phyloP scores from a whole-genome alignment of 306 rosid species.

The Lagenaria siceraria region DNA sequence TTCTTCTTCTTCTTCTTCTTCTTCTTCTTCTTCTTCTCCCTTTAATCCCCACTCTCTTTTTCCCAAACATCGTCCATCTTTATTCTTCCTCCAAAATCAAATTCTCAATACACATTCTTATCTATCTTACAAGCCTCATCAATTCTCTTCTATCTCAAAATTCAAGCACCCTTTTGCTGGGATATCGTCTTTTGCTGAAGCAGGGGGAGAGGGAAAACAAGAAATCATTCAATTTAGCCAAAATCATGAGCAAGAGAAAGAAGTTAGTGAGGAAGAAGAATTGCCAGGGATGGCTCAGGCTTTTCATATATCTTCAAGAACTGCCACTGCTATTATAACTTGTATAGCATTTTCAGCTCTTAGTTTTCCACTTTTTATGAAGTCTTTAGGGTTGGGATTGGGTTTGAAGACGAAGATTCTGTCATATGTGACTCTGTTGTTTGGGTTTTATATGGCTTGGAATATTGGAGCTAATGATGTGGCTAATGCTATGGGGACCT shows the following conservation, averaged over 20 bases:
- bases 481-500: slow-evolving; percentile 98
- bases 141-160: slow-evolving; percentile 11
- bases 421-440: slow-evolving; percentile 52
- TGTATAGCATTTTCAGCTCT: slow-evolving; percentile 63
- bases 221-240: slow-evolving; percentile 12
- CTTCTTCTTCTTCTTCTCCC: slow-evolving; percentile 11
- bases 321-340: slow-evolving; percentile 48
- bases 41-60: slow-evolving; percentile 13
- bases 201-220: slow-evolving; percentile 32
- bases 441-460: slow-evolving; percentile 99
- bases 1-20: slow-evolving; percentile 2
- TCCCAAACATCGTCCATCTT: slow-evolving; percentile 13
- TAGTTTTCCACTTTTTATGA: slow-evolving; percentile 53
- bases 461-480: slow-evolving; percentile 97
- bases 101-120: slow-evolving; percentile 2
- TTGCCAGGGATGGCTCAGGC: slow-evolving; percentile 56
- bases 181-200: slow-evolving; percentile 65
- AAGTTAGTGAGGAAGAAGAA: not conserved
- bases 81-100: slow-evolving; percentile 13
- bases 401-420: slow-evolving; percentile 44
- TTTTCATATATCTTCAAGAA: slow-evolving; percentile 48
- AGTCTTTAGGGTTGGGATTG: slow-evolving; percentile 48
- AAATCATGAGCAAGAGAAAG: slow-evolving; percentile 13
- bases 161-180: slow-evolving; percentile 46
- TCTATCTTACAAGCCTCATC: slow-evolving; percentile 16